A percentile compares a stretch with the other conserved stretches of the same genome.
These are phyloP conservation scores for Linum tenue DNA, from an alignment of 345 rosid genomes.

Conservation along the genomic window DNA sequence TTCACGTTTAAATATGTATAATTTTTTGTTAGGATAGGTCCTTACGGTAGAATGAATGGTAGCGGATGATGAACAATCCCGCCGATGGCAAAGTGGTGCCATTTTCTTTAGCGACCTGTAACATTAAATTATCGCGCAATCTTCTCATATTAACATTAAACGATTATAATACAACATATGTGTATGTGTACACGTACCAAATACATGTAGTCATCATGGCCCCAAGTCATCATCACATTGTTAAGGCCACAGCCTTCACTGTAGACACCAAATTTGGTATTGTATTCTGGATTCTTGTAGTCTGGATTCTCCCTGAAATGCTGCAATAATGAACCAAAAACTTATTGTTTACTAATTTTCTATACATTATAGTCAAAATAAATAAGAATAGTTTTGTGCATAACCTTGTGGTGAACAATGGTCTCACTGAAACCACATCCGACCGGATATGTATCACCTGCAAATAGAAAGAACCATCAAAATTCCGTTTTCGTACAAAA, in stretches of 20 bases:
- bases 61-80: neutral
- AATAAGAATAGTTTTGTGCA: no score
- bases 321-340: neutral
- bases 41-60: conserved; percentile 2
- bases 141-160: no score
- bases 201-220: conserved; percentile 5
- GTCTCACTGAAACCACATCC: neutral
- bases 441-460: neutral
- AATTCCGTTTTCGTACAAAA: no score
- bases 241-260: neutral
- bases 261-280: neutral
- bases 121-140: neutral
- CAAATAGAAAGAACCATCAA: no score
- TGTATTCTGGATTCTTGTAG: neutral
- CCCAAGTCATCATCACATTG: conserved; percentile 6
- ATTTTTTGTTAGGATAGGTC: neutral
- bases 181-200: neutral
- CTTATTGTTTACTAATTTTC: no score
- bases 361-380: no score
- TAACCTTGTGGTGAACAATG: neutral
- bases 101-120: conserved; percentile 1
- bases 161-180: no score
- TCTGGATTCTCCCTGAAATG: conserved; percentile 2
- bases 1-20: no score
- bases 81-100: conserved; percentile 1